Conservation (phyloP, 176 grass and related monocot genomes). For the Carex littledalei region DNA sequence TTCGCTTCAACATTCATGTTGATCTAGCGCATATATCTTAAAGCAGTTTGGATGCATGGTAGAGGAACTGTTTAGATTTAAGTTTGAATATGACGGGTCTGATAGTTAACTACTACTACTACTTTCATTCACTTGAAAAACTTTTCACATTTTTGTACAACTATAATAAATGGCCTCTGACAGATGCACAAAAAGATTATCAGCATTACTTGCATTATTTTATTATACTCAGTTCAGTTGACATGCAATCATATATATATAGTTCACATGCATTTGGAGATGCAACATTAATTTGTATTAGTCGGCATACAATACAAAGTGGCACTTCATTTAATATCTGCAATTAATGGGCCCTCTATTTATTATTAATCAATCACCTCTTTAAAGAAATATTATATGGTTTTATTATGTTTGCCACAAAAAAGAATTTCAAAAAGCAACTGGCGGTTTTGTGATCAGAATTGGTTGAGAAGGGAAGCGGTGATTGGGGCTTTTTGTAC, state of each 20-base stretch:
- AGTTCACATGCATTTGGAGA: no score
- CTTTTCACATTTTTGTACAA: not conserved
- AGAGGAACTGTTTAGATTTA: no score
- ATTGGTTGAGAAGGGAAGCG: conserved; percentile 10
- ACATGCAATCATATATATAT: not conserved
- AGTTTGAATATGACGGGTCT: not conserved
- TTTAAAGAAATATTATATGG: not conserved
- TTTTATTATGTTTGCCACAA: not conserved
- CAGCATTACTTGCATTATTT: not conserved
- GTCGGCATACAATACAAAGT: not conserved
- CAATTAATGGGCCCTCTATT: not conserved
- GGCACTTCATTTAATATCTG: not conserved
- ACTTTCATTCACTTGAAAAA: not conserved
- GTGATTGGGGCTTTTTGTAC: conserved; percentile 14
- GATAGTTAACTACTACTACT: not conserved
- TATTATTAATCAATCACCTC: not conserved
- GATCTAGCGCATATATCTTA: no score
- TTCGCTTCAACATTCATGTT: no score
- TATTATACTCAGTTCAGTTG: not conserved
- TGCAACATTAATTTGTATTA: not conserved
- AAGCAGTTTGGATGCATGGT: no score
- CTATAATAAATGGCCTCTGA: not conserved
- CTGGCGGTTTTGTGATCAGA: not conserved
- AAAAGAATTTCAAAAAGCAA: not conserved
- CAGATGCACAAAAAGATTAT: not conserved